These are phyloP conservation scores for Sicyos baderoa DNA, from an alignment of 306 rosid genomes.

Conservation along the genomic window DNA sequence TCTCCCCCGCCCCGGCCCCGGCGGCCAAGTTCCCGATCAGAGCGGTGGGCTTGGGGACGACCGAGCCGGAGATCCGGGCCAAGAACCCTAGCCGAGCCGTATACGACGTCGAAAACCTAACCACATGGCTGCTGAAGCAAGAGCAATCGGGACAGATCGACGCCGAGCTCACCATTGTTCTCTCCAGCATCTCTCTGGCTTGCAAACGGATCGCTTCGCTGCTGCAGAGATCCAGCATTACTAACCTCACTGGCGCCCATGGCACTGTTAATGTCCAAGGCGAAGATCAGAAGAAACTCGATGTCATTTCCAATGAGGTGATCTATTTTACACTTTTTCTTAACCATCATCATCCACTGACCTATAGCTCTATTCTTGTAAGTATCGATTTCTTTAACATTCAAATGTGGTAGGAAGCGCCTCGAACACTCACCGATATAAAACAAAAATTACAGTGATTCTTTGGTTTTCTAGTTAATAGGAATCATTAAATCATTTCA, in stretches of 20 bases:
- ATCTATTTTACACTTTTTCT: no score
- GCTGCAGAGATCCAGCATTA: constrained; percentile 35
- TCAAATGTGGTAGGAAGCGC: no score
- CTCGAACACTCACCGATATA: no score
- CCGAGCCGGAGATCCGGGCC: background rate
- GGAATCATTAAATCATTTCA: no score
- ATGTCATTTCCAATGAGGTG: constrained; percentile 39
- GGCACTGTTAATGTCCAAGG: constrained; percentile 38
- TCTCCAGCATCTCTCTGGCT: constrained; percentile 36
- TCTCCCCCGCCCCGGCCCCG: background rate
- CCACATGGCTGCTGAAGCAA: constrained; percentile 36
- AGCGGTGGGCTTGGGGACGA: constrained; percentile 12
- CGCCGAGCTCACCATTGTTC: constrained; percentile 34
- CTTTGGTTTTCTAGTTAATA: no score
- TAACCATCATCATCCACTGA: no score
- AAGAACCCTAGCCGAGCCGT: background rate
- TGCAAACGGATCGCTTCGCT: constrained; percentile 40
- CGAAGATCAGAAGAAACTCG: constrained; percentile 45
- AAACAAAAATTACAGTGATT: no score
- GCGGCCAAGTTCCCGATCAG: constrained; percentile 12
- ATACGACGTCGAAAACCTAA: constrained; percentile 26
- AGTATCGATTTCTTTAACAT: no score
- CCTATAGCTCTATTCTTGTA: no score
- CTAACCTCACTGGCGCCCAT: constrained; percentile 29
- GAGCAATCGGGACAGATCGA: constrained; percentile 31